Evolutionary conservation across 2,329 filamentous ascomycete genomes (phyloP).

Genomic region (Claviceps monticola): DNA sequence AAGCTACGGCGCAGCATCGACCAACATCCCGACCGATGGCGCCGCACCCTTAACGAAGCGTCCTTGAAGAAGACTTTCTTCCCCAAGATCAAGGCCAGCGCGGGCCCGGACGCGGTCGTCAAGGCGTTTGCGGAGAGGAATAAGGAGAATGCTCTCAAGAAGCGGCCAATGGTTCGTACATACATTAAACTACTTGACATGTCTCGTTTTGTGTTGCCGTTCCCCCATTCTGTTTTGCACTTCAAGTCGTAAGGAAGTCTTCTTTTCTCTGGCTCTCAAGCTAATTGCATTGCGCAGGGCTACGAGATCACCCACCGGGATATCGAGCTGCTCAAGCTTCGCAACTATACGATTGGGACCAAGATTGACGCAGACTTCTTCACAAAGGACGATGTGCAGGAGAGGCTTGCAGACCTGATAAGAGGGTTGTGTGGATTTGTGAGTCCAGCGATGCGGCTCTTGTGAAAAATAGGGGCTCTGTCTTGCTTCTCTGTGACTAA

Average conservation of each 20-base stretch:
- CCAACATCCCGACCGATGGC: constrained; percentile 54
- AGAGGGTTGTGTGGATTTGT: constrained; percentile 65
- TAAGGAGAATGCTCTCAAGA: constrained; percentile 64
- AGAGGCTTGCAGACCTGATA: constrained; percentile 51
- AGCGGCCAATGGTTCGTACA: constrained; percentile 58
- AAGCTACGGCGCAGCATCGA: constrained; percentile 64
- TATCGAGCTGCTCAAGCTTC: constrained; percentile 66
- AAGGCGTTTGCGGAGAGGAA: constrained; percentile 60
- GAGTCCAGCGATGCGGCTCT: constrained; percentile 13
- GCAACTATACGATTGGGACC: constrained; percentile 61
- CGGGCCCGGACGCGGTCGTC: constrained; percentile 38
- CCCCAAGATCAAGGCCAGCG: constrained; percentile 21
- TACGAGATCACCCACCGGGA: constrained; percentile 63
- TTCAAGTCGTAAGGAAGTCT: not conserved
- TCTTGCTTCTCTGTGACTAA: not conserved
- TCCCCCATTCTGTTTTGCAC: too few species aligned
- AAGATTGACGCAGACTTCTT: constrained; percentile 55
- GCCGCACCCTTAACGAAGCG: constrained; percentile 47
- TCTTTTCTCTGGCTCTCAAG: not conserved
- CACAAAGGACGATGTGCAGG: constrained; percentile 45
- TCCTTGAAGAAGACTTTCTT: constrained; percentile 53
- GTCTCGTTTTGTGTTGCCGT: too few species aligned
- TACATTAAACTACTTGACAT: too few species aligned
- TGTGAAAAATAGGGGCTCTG: not conserved
- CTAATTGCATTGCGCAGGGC: constrained; percentile 35